phyloP scores from a whole-genome alignment of 2,329 filamentous ascomycete species.

The Colletotrichum sp. region DNA sequence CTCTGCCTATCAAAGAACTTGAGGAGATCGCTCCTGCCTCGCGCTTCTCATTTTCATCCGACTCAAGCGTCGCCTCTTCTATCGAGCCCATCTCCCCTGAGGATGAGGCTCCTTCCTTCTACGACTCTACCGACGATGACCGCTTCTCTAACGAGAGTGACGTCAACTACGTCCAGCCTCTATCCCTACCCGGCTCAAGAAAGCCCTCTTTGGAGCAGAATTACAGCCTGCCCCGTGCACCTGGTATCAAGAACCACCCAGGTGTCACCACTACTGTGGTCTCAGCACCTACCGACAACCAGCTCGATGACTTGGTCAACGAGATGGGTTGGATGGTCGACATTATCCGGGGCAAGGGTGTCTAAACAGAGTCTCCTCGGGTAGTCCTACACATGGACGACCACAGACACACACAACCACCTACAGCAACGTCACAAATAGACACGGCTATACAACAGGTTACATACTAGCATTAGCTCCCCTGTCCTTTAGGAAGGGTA shows the following conservation, averaged over 20 bases:
- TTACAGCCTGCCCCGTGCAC: constrained; percentile 52
- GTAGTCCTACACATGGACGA: background rate
- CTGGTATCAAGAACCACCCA: constrained; percentile 26
- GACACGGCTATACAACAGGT: background rate
- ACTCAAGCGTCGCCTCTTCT: constrained; percentile 37
- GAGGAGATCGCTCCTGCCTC: constrained; percentile 23
- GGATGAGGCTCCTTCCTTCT: constrained; percentile 50
- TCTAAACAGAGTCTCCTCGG: background rate
- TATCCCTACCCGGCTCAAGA: constrained; percentile 16
- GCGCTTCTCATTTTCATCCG: constrained; percentile 34
- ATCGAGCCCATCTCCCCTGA: constrained; percentile 43
- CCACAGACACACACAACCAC: background rate
- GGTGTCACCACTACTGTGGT: constrained; percentile 28
- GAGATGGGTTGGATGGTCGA: constrained; percentile 60
- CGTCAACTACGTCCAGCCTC: constrained; percentile 30
- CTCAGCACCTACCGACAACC: constrained; percentile 38
- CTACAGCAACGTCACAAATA: background rate
- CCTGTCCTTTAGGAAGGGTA: background rate
- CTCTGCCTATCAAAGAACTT: background rate
- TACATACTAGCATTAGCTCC: background rate
- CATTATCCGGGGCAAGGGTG: constrained; percentile 43
- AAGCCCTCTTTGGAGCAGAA: constrained; percentile 26
- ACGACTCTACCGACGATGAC: constrained; percentile 51
- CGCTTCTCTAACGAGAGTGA: constrained; percentile 40
- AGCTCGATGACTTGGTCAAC: constrained; percentile 44